Evolutionary conservation across 2,329 filamentous ascomycete genomes (phyloP).

Genomic region (Cordyceps cicadae): DNA sequence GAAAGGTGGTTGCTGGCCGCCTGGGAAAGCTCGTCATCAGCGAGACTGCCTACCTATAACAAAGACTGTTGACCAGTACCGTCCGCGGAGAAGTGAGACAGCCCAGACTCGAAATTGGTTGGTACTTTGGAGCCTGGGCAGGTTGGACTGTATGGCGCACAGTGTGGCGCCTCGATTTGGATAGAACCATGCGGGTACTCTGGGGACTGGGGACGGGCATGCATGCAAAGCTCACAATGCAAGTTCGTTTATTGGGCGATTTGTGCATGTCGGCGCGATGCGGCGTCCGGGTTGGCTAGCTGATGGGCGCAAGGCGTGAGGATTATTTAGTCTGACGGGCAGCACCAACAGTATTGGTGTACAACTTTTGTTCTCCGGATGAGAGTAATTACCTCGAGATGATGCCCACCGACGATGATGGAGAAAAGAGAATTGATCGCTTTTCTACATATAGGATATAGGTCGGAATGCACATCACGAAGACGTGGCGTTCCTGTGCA

Average conservation of each 20-base stretch:
- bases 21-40: not conserved
- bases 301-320: not conserved
- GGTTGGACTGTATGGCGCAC: slow-evolving; percentile 6
- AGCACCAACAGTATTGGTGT: not conserved
- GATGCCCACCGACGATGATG: not conserved
- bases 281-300: not conserved
- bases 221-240: slow-evolving; percentile 10
- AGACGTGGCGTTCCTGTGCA: slow-evolving; percentile 4
- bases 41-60: too few species aligned
- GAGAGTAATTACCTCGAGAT: not conserved
- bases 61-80: not conserved
- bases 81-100: slow-evolving; percentile 9
- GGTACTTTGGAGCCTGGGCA: not conserved
- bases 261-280: slow-evolving; percentile 1
- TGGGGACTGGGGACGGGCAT: slow-evolving; percentile 4
- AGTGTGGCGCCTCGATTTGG: slow-evolving; percentile 10
- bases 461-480: not conserved
- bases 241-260: slow-evolving; percentile 11
- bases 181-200: slow-evolving; percentile 8
- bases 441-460: not conserved
- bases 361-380: not conserved
- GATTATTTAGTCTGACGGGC: not conserved
- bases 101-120: not conserved
- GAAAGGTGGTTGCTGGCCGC: not conserved
- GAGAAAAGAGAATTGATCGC: not conserved